Evolutionary conservation across 2,329 filamentous ascomycete genomes (phyloP), one percentile per base, ranked within the genome.

Genomic region (Trematosphaeria pertusa): DNA sequence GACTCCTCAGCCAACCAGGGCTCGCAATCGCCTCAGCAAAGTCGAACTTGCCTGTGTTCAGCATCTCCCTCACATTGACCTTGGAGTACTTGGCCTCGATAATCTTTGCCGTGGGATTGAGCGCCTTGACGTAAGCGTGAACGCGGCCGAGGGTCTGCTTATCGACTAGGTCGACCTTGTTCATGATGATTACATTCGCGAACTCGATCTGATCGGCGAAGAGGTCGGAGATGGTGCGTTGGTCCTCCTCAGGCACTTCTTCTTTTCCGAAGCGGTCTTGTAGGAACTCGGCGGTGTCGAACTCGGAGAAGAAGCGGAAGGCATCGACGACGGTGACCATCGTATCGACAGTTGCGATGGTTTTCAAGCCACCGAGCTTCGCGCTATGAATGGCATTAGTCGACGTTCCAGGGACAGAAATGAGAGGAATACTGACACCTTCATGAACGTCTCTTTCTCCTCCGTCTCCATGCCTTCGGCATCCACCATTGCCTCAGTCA

Each of bases 191-290:
- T 5, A 89, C 86, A 54, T 90, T 86, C 0, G 87, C 86, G 57
- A 91, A 91, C 68, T 91, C 87, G 48, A 90, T 87, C 60, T 90
- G 87, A 56, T 90, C 87, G 0, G 88, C 86, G 79, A 89, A 87
- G 0, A 91, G 77, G 55, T 90, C 87, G 0, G 86, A 88, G 2
- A 91, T 87, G 0, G 86, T 89, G 0, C 87, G 75, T 55, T 91
- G 86, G 49, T 91, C 87, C 54, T 90, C 87, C 0, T 70, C 82
- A 66, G 4, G 81, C 0, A 68, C 64, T 43, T 87, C 84, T 4
- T 85, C 78, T 10, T 76, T 67, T 1, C 78, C 76, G 44, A 81
- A 83, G 2, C 87, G 79, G 17, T 84, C 80, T 0, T 85, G 86
- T 0, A 90, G 71, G 11, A 90, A 79, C 46, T 90, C 85, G 1